Conservation (phyloP, 2,329 filamentous ascomycete genomes). For the Elsinoe batatas region DNA sequence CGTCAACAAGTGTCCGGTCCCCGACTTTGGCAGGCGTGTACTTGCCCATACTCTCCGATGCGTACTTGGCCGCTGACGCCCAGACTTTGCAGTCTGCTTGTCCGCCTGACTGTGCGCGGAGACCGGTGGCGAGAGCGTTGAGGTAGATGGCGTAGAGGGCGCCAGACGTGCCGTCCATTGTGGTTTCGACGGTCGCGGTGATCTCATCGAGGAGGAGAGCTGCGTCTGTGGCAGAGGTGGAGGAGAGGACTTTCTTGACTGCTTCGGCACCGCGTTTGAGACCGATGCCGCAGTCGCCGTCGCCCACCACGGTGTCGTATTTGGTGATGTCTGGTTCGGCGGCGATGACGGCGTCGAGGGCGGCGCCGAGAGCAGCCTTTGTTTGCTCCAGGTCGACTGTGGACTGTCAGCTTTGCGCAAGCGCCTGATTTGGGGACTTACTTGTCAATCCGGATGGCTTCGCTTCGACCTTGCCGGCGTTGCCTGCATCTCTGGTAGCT, state of each 20-base stretch:
- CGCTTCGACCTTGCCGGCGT: slow-evolving; percentile 30
- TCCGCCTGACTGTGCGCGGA: slow-evolving; percentile 43
- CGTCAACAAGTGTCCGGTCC: slow-evolving; percentile 84
- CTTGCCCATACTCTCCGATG: slow-evolving; percentile 59
- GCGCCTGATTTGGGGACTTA: slow-evolving; percentile 24
- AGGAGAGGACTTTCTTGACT: slow-evolving; percentile 34
- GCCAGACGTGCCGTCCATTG: slow-evolving; percentile 68
- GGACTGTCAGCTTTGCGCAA: slow-evolving; percentile 3
- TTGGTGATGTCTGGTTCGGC: slow-evolving; percentile 57
- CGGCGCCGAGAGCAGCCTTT: slow-evolving; percentile 45
- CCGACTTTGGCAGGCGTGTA: slow-evolving; percentile 88
- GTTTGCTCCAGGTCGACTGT: slow-evolving; percentile 43
- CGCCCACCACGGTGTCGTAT: slow-evolving; percentile 73
- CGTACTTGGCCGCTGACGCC: slow-evolving; percentile 60
- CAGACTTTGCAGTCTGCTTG: slow-evolving; percentile 40
- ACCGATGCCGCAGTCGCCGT: slow-evolving; percentile 82
- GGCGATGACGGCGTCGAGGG: slow-evolving; percentile 51
- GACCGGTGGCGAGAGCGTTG: slow-evolving; percentile 67
- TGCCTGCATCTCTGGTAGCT: slow-evolving; percentile 28
- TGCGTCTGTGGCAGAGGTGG: slow-evolving; percentile 43
- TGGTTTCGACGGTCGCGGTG: slow-evolving; percentile 54
- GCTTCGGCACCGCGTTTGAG: slow-evolving; percentile 77
- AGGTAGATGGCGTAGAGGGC: slow-evolving; percentile 81
- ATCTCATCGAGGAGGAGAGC: slow-evolving; percentile 52
- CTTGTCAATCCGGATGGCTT: slow-evolving; percentile 45